A percentile compares a stretch with the other conserved stretches of the same genome.
Evolutionary conservation across 768 basidiomycete genomes (phyloP).

Genomic region (Myochromella boudieri): DNA sequence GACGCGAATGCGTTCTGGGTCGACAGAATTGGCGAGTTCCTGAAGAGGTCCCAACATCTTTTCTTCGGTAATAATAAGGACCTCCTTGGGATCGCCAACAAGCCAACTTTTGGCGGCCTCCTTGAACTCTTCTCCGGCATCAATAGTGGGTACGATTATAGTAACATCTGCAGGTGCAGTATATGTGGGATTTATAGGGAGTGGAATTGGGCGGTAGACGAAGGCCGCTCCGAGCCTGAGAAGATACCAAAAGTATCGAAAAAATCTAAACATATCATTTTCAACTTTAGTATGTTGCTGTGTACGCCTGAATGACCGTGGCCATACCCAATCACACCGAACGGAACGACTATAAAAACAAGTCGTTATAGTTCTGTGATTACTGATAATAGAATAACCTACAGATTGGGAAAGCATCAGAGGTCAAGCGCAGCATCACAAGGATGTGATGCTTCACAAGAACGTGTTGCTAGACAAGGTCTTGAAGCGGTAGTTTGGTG

Average conservation of each 20-base stretch:
- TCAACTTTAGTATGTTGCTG: constrained; percentile 15
- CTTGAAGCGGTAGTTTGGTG: too few relatives aligned
- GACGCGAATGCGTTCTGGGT: constrained; percentile 81
- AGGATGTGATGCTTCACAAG: too few relatives aligned
- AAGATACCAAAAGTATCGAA: constrained; percentile 90
- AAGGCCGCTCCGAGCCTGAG: constrained; percentile 77
- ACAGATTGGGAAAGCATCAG: constrained; percentile 91
- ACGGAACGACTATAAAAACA: constrained; percentile 72
- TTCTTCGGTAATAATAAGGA: constrained; percentile 74
- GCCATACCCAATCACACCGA: constrained; percentile 80
- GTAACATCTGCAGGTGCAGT: constrained; percentile 91
- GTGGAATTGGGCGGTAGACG: constrained; percentile 84
- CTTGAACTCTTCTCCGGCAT: constrained; percentile 94
- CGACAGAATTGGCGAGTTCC: constrained; percentile 84
- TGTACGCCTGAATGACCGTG: not conserved
- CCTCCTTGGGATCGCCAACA: constrained; percentile 84
- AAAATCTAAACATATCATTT: constrained; percentile 60
- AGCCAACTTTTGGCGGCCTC: constrained; percentile 93
- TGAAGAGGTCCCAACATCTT: constrained; percentile 91
- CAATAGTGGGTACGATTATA: constrained; percentile 94
- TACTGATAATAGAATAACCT: constrained; percentile 32
- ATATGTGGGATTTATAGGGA: constrained; percentile 90
- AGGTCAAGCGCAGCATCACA: constrained; percentile 92
- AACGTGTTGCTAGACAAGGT: too few relatives aligned
- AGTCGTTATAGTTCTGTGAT: constrained; percentile 15